Percentiles rank a stretch among this genome's conserved stretches.
phyloP scores from a whole-genome alignment of 257 asterid genomes.

The Nicotiana tabacum region DNA sequence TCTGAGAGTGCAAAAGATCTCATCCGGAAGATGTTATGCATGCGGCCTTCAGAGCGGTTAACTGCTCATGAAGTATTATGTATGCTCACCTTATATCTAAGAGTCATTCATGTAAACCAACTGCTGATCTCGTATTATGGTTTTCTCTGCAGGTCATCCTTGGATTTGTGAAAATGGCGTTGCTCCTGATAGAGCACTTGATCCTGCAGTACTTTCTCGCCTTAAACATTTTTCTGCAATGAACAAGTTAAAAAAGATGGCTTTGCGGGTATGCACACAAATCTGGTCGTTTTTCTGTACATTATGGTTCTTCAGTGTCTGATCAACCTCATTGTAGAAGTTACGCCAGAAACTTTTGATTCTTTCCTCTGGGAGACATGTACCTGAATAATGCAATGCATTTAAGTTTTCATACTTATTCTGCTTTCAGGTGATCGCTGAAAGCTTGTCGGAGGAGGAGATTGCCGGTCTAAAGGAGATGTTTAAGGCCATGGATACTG shows the following conservation, averaged over 20 bases:
- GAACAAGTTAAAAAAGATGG: conserved; percentile 84
- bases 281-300: neutral
- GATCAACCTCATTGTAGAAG: neutral
- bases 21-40: conserved; percentile 74
- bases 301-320: neutral
- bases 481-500: conserved; percentile 93
- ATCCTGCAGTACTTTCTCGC: conserved; percentile 80
- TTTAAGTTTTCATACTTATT: conserved; percentile 4
- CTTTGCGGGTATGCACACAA: conserved; percentile 60
- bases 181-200: conserved; percentile 74
- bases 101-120: neutral
- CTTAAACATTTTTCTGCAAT: conserved; percentile 73
- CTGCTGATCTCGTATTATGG: conserved; percentile 2
- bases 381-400: neutral
- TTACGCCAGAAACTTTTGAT: neutral
- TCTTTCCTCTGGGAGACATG: neutral
- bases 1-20: conserved; percentile 86
- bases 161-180: conserved; percentile 81
- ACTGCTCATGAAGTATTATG: conserved; percentile 90
- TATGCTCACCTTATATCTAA: conserved; percentile 26
- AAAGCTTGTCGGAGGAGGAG: conserved; percentile 93
- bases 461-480: conserved; percentile 89
- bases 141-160: conserved; percentile 54
- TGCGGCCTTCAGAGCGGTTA: conserved; percentile 69
- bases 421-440: conserved; percentile 79